Base-by-base conservation (phyloP, 2,329 filamentous ascomycete genomes). In the Metarhizium anisopliae region DNA sequence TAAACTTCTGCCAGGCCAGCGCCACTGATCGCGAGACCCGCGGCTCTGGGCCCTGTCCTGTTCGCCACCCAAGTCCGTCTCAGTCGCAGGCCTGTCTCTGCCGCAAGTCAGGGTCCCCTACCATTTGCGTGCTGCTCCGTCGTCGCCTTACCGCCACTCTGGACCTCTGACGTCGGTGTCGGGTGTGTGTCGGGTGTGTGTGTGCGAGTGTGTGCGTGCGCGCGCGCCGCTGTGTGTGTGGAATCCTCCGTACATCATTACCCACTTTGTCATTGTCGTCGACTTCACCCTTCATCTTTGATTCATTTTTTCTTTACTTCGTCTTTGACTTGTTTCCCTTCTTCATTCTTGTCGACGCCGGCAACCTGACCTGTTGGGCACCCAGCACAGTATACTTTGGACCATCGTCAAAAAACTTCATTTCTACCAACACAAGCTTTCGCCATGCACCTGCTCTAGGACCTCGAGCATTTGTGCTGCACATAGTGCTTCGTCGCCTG, bases 51-150 rank as follows among this genome's bases (percentile, higher is more conserved):
- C 54, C 54, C 49, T 50, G 43, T 54, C 54, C 36, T 32, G 32
- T 54, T 58, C 29, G 55, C 57, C 57, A 56, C 55, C 14, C 40
- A 52, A 25, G 7, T 35, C 32, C 2, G 10, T 35, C 32, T 35
- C 32, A 11, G 7, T 11, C 32, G 10, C 32, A 35, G 32, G 25
- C 25, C 25, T 25, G 14, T n/a, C 13, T 38, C 47, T n/a, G 18
- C 32, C 43, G 16, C 30, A 51, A 36, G n/a, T 47, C 43, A 47
- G 43, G n/a, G 43, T 50, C 47, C 45, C 6, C 42, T 51, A 50
- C 56, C 54, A 47, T 50, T 52, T 25, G 25, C 25, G 25, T 25
- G 25, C 25, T 25, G 25, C 25, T 25, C 25, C 25, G 25, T 56
- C 51, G 49, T 51, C 18, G 7, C 18, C n/a, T 42, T 53, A 51